Evolutionary conservation across 768 basidiomycete species (phyloP), one percentile per base, ranked within the genome.

Genomic region (Pulveroboletus sp.): DNA sequence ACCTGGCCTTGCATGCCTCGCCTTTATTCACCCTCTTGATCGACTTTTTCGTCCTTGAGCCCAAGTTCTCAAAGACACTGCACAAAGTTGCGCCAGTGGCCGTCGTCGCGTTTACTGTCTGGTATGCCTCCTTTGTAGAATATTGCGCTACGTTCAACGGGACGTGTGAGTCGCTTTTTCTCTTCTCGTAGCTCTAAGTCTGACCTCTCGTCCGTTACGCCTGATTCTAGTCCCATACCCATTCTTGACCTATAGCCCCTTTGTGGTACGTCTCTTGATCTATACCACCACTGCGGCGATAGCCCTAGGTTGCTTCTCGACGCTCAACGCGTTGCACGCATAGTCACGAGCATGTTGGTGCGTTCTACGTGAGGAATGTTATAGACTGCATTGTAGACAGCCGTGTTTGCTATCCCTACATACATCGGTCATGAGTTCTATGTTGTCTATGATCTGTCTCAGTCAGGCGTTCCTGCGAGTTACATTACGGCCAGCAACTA

Each of bases 41-140:
- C 31, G 86, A 92, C 61, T 93, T 92, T 64, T 73, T 85, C 57
- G 54, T 79, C 9, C 78, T 85, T 46, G 85, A 91, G 59, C 57
- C 58, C 27, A 83, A 75, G 52, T 90, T 82, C 60, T 55, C 67
- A 26, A 51, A 49, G n/a, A 30, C 5, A 1, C 43, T 60, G 7
- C 47, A 24, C 30, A 60, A 32, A 33, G 52, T 38, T 3, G 57
- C 64, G 0, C 68, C 68, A 0, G 39, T 27, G 1, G 44, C 32
- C 12, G 17, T 57, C 30, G 15, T 58, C 43, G 36, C 63, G 0
- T 71, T 69, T 38, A 61, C 72, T 8, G 21, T 70, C 12, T 75
- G 77, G 69, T 93, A 93, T 55, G 69, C 70, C 0, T 65, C 62
- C 9, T 89, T 85, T 76, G 79, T 81, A 2, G 90, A 93, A 57